phyloP scores from a whole-genome alignment of 768 basidiomycete species.

The Auriscalpium orientale region DNA sequence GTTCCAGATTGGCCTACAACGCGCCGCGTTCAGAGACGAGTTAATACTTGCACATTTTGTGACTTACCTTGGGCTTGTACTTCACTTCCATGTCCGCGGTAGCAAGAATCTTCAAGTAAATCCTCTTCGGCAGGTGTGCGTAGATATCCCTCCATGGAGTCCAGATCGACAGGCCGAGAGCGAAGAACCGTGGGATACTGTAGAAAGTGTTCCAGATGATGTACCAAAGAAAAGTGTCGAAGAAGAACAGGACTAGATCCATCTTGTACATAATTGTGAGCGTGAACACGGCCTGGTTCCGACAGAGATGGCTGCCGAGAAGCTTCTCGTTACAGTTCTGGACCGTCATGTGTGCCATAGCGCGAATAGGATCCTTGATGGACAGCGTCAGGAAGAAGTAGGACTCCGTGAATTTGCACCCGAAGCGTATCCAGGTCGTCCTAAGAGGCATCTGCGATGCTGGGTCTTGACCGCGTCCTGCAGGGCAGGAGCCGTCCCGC shows the following conservation, averaged over 20 bases:
- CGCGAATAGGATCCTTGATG: too few species aligned
- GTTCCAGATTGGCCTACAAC: too few species aligned
- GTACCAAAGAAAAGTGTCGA: constrained; percentile 99
- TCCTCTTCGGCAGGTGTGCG: constrained; percentile 90
- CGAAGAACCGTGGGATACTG: constrained; percentile 81
- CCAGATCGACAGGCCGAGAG: constrained; percentile 93
- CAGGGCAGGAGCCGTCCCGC: too few species aligned
- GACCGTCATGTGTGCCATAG: too few species aligned
- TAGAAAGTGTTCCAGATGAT: constrained; percentile 99
- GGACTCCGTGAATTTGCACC: too few species aligned
- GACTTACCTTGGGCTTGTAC: constrained; percentile 92
- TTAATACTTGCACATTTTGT: not conserved
- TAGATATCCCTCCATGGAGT: constrained; percentile 99
- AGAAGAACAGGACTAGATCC: constrained; percentile 95
- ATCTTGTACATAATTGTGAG: constrained; percentile 99
- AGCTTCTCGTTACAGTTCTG: too few species aligned
- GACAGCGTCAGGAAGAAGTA: too few species aligned
- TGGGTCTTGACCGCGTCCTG: too few species aligned
- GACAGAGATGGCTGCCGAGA: too few species aligned
- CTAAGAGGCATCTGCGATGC: too few species aligned
- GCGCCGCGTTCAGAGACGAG: not conserved
- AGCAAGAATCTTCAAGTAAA: constrained; percentile 91
- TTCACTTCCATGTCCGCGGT: constrained; percentile 96
- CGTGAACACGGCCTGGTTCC: too few species aligned
- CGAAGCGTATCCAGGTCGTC: too few species aligned